phyloP scores from a whole-genome alignment of 2,329 filamentous ascomycete genomes.

The Epichloe scottii region DNA sequence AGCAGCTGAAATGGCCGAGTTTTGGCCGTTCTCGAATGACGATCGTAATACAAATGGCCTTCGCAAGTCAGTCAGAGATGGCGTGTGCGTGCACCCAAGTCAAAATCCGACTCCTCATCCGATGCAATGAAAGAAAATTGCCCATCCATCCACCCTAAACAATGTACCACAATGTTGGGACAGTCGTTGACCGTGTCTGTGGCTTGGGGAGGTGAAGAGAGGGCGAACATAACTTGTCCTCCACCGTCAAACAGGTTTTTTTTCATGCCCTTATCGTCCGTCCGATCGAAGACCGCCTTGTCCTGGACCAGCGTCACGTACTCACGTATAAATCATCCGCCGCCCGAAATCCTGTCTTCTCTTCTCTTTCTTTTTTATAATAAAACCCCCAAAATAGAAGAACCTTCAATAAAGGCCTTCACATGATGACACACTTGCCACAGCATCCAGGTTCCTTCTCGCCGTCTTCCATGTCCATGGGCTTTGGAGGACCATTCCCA shows the following conservation, averaged over 20 bases:
- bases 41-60: slow-evolving; percentile 4
- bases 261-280: neutral
- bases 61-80: slow-evolving; percentile 6
- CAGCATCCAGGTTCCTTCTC: slow-evolving; percentile 67
- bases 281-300: neutral
- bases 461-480: slow-evolving; percentile 68
- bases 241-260: neutral
- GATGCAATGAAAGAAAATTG: slow-evolving; percentile 22
- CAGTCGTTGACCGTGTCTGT: slow-evolving; percentile 4
- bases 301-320: neutral
- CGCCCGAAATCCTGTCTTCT: neutral
- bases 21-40: slow-evolving; percentile 3
- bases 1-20: slow-evolving; percentile 3
- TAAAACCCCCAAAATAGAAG: neutral
- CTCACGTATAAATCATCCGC: neutral
- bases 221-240: neutral
- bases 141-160: slow-evolving; percentile 8
- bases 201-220: neutral
- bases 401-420: slow-evolving; percentile 20
- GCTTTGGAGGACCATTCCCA: slow-evolving; percentile 48
- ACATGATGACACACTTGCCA: slow-evolving; percentile 80
- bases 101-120: slow-evolving; percentile 27
- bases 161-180: slow-evolving; percentile 1
- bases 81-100: slow-evolving; percentile 15
- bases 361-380: neutral